Base-by-base conservation (phyloP, 768 basidiomycete genomes). In the Butyriboletus loyo region DNA sequence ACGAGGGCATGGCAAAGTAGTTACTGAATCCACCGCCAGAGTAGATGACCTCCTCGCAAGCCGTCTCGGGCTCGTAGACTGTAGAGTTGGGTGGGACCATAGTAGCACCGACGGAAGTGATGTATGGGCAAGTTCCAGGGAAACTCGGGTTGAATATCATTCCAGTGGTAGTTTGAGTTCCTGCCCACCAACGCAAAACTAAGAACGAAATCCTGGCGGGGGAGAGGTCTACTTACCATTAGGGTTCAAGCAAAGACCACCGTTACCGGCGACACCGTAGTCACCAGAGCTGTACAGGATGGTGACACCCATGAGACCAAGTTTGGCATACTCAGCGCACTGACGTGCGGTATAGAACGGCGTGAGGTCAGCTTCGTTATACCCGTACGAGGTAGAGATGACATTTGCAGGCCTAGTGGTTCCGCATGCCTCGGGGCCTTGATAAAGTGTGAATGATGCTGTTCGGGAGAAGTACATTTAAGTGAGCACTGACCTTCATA, bases 91-190 rank as follows among this genome's bases (percentile, higher is more conserved):
- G 66, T 21, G 72, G 72, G 24, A 79, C 60, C 62, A 75, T 75
- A 2, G 80, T 80, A 8, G 75, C 80, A 24, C 80, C 78, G 14
- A 80, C 68, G 3, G 73, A 66, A 3, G 78, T 78, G 28, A 80
- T 60, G 50, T 66, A 79, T 21, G 78, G 74, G 48, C 79, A 79
- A 4, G 69, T 67, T 21, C 57, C 69, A 1, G 78, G 78, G 70
- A 77, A 78, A 19, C 41, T 55, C 0, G 75, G 77, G 54, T 70
- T 76, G 63, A 79, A 78, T 34, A 59, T 57, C n/a, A n/a, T n/a
- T n/a, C n/a, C n/a, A n/a, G n/a, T n/a, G n/a, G n/a, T n/a, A n/a
- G n/a, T n/a, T n/a, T n/a, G n/a, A n/a, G n/a, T n/a, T n/a, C n/a
- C n/a, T n/a, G n/a, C n/a, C n/a, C n/a, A n/a, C n/a, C n/a, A n/a